Conservation (phyloP, 2,329 filamentous ascomycete genomes). For the Fusarium pininemorale region DNA sequence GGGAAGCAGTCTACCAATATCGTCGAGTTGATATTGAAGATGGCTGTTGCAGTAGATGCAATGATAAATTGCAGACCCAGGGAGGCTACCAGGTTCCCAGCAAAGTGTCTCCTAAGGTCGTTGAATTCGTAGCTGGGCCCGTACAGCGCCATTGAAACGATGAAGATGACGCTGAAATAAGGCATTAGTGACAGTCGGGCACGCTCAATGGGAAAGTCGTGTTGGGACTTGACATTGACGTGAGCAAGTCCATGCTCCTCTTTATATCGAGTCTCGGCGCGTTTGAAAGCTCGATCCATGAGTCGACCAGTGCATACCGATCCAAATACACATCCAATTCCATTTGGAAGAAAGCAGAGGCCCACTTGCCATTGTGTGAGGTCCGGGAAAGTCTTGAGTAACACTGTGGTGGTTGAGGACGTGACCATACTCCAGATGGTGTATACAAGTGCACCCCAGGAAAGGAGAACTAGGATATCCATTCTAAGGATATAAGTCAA, state of each 20-base stretch:
- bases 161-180: neutral
- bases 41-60: neutral
- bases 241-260: neutral
- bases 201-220: neutral
- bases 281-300: conserved; percentile 1
- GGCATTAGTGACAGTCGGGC: neutral
- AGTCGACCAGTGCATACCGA: neutral
- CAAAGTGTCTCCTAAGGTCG: neutral
- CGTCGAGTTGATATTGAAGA: neutral
- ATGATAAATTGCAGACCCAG: neutral
- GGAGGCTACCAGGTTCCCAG: neutral
- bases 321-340: neutral
- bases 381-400: conserved; percentile 43
- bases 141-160: neutral
- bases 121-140: neutral
- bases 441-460: conserved; percentile 51
- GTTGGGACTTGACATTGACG: neutral
- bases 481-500: conserved; percentile 44
- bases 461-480: conserved; percentile 54
- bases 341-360: conserved; percentile 23
- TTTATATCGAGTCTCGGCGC: neutral
- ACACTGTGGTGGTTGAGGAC: conserved; percentile 15
- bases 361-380: conserved; percentile 21
- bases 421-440: conserved; percentile 58
- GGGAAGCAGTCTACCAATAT: neutral